Evolutionary conservation across 495 filamentous ascomycete genomes (phyloP), one percentile per base, ranked within the genome.

Genomic region (Daldinia caldariorum): DNA sequence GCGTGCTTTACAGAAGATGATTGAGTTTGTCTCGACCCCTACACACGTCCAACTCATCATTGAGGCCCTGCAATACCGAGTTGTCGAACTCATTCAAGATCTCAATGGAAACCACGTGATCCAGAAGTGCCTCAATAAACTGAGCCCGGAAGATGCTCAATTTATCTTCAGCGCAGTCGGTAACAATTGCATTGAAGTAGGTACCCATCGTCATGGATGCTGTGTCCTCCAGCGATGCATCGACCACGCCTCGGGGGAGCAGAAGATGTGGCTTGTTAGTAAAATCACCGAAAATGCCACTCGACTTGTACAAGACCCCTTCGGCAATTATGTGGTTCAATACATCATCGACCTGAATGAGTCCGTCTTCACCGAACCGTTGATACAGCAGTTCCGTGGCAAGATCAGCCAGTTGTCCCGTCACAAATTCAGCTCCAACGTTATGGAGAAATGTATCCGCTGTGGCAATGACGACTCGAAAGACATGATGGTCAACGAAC

Each of bases 371-470:
- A 96, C 94, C 8, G 89, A 92, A 68, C 94, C 94, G 0, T 81
- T 98, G 10, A 94, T 95, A 58, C 80, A 84, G 29, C 87, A 85
- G 66, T 97, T 98, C 83, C 77, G 83, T 31, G 89, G 89, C 63
- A 88, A 91, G 70, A 89, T 98, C 71, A 79, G 87, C 32, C 79
- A 84, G 51, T 83, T 98, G 10, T 97, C 96, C 4, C 95, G 93
- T 80, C 96, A 98, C 79, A 99, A 99, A 80, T 99, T 99, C 82
- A 97, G 94, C 83, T 97, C 94, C 60, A 99, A 99, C 74, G 95
- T 99, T 55, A 93, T 99, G 63, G 95, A 99, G 81, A 98, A 98
- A 80, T 97, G 94, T 76, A 87, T 99, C 51, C 92, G 94, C 31
- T 94, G 90, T 74, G 89, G 93, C 0, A 86, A 89, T 45, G 74